Conservation (phyloP, 495 filamentous ascomycete genomes). For the Neurospora sp. region DNA sequence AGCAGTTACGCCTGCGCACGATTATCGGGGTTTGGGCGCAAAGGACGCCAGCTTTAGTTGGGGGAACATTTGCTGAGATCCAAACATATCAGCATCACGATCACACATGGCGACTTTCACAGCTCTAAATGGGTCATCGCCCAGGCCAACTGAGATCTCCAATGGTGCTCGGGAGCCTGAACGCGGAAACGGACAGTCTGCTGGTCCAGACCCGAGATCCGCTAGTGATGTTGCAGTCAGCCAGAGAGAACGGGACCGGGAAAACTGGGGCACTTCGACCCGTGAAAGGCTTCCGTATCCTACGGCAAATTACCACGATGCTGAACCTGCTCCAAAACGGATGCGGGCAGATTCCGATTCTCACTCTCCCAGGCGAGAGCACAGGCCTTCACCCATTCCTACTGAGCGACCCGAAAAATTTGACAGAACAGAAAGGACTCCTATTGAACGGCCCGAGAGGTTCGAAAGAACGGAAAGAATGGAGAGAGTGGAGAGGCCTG, state of each 20-base stretch:
- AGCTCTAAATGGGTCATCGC: constrained; percentile 39
- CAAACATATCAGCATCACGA: constrained; percentile 5
- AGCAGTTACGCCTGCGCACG: neutral
- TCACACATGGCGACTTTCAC: constrained; percentile 38
- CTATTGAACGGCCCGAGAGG: constrained; percentile 1
- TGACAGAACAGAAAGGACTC: constrained; percentile 7
- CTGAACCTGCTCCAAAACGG: constrained; percentile 40
- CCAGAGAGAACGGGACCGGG: constrained; percentile 18
- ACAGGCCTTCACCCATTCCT: constrained; percentile 12
- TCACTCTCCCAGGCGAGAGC: constrained; percentile 28
- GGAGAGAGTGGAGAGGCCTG: neutral
- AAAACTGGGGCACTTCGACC: constrained; percentile 20
- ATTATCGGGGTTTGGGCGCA: neutral
- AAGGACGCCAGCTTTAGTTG: neutral
- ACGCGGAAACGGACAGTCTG: constrained; percentile 13
- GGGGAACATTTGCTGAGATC: neutral
- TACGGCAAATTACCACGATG: constrained; percentile 26
- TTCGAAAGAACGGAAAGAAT: neutral
- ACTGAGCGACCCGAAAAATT: constrained; percentile 3
- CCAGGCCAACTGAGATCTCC: constrained; percentile 25
- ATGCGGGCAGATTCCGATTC: constrained; percentile 37
- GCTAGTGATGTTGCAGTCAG: constrained; percentile 19
- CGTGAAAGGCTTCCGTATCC: constrained; percentile 30
- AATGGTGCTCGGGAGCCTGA: constrained; percentile 20
- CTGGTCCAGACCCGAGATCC: constrained; percentile 20